phyloP scores from a whole-genome alignment of 2,329 filamentous ascomycete genomes.

The Colletotrichum tamarilloi region DNA sequence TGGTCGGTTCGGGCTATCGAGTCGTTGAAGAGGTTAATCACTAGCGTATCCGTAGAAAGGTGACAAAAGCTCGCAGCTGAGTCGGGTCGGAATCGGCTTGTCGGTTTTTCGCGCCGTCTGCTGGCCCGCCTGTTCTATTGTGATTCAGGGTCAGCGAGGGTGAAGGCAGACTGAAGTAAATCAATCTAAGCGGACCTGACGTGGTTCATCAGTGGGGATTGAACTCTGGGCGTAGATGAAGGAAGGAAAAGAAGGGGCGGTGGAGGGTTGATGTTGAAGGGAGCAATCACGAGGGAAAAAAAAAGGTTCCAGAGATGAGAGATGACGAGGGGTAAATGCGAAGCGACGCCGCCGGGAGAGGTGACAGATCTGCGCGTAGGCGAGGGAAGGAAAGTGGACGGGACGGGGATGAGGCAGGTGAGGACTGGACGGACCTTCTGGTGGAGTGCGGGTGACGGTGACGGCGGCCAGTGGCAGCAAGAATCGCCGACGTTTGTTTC shows the following conservation, averaged over 20 bases:
- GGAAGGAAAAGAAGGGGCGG: neutral
- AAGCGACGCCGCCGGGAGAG: neutral
- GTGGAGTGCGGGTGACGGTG: neutral
- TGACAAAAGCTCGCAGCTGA: neutral
- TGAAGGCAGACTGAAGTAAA: neutral
- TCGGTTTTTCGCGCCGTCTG: constrained; percentile 1
- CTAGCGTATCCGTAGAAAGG: neutral
- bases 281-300: constrained; percentile 10
- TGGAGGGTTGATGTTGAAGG: neutral
- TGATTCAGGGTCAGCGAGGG: neutral
- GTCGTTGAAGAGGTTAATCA: neutral
- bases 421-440: neutral
- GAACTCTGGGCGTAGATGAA: neutral
- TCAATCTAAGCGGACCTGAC: neutral
- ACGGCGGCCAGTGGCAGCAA: neutral
- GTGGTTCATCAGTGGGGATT: neutral
- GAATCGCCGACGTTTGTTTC: neutral
- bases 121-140: neutral
- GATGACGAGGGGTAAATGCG: constrained; percentile 4
- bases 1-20: neutral
- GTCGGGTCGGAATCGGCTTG: neutral
- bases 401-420: neutral
- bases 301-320: neutral
- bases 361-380: neutral
- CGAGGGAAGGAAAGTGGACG: neutral